phyloP scores from a whole-genome alignment of 2,329 filamentous ascomycete genomes.

The Plenodomus tracheiphilus region DNA sequence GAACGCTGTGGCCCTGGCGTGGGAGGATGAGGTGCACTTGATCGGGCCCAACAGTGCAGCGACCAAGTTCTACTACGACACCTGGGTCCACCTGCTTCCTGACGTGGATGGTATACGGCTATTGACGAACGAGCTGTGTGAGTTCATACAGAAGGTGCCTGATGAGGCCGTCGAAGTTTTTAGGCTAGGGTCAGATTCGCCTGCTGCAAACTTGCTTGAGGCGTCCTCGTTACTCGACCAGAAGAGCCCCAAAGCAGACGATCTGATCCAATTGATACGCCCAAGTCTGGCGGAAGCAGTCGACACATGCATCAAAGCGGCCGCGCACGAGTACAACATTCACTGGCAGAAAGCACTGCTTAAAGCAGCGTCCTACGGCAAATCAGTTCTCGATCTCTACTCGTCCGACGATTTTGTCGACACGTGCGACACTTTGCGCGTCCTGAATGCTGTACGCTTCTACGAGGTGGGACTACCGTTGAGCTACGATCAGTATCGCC shows the following conservation, averaged over 20 bases:
- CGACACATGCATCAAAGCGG: slow-evolving; percentile 89
- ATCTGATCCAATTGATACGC: slow-evolving; percentile 93
- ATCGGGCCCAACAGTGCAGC: slow-evolving; percentile 82
- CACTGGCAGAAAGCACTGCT: slow-evolving; percentile 95
- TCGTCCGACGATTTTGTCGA: slow-evolving; percentile 99
- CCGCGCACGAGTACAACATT: slow-evolving; percentile 85
- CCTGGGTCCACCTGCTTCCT: slow-evolving; percentile 83
- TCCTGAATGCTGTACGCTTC: slow-evolving; percentile 88
- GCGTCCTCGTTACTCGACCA: slow-evolving; percentile 88
- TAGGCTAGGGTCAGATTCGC: slow-evolving; percentile 81
- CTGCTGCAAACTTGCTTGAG: slow-evolving; percentile 90
- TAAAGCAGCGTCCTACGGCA: slow-evolving; percentile 96
- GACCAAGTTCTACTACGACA: slow-evolving; percentile 84
- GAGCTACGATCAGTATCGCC: slow-evolving; percentile 91
- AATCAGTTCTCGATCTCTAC: slow-evolving; percentile 95
- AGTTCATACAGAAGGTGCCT: slow-evolving; percentile 94
- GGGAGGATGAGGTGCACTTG: slow-evolving; percentile 96
- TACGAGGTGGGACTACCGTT: slow-evolving; percentile 89
- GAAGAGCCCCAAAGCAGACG: slow-evolving; percentile 94
- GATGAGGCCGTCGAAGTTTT: slow-evolving; percentile 87
- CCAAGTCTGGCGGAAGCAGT: slow-evolving; percentile 88
- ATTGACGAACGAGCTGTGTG: slow-evolving; percentile 91
- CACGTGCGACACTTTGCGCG: slow-evolving; percentile 91
- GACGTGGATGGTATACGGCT: slow-evolving; percentile 89
- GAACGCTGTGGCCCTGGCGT: slow-evolving; percentile 88